A percentile compares a stretch with the other conserved stretches of the same genome.
Conservation (phyloP, 139 green algal genomes). For the Axilococcus clingmanii region DNA sequence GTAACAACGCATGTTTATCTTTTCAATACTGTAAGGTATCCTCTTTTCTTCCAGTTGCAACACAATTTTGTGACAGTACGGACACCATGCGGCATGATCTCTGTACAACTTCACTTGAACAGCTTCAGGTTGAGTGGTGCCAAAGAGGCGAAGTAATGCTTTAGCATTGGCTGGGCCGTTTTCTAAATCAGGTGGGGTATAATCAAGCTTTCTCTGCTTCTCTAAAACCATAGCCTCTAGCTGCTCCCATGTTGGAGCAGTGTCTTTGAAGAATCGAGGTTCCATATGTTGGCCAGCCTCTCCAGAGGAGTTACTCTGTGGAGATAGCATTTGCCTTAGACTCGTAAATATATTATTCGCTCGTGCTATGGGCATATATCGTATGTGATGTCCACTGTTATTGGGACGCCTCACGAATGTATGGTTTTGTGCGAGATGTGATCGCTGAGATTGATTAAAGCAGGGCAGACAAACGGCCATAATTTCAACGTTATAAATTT, state of each 20-base stretch:
- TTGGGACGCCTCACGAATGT: no score
- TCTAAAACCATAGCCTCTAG: constrained; percentile 38
- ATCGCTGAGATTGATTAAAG: no score
- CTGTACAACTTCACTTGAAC: constrained; percentile 58
- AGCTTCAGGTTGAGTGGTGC: constrained; percentile 17
- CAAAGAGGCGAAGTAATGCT: constrained; percentile 66
- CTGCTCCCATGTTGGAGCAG: constrained; percentile 48
- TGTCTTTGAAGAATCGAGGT: constrained; percentile 43
- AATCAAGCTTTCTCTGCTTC: constrained; percentile 11
- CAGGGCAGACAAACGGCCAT: no score
- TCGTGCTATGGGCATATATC: no score
- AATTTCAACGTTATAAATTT: no score
- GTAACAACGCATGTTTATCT: constrained; percentile 95
- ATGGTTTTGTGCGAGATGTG: no score
- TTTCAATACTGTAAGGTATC: constrained; percentile 82
- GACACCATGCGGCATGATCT: constrained; percentile 69
- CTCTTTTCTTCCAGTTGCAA: constrained; percentile 95
- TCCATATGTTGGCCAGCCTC: background rate
- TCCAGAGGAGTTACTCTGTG: no score
- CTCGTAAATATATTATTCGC: background rate
- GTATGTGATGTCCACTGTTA: no score
- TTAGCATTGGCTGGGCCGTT: constrained; percentile 47
- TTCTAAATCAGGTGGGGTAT: constrained; percentile 15
- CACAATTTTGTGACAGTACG: constrained; percentile 68
- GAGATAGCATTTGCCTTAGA: background rate